phyloP scores from a whole-genome alignment of 208 protist genomes.

The Crithidia brevicula region DNA sequence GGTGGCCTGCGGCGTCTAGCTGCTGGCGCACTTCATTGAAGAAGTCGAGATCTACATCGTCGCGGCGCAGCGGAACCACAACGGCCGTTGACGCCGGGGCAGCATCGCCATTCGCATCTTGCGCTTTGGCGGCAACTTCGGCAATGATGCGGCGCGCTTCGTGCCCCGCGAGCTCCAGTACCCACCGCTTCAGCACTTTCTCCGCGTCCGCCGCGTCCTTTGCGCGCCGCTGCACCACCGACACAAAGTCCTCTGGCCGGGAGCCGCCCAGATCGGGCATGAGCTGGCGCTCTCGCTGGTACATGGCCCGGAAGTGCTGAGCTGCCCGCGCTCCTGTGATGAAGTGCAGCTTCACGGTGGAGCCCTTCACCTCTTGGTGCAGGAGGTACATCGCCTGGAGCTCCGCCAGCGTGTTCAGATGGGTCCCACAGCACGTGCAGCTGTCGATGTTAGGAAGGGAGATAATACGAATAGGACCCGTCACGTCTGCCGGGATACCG shows the following conservation, averaged over 20 bases:
- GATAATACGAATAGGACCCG: constrained; percentile 80
- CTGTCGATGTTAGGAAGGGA: constrained; percentile 69
- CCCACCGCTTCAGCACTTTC: constrained; percentile 61
- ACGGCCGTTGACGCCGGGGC: not conserved
- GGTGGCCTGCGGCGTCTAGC: constrained; percentile 37
- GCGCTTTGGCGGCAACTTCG: not conserved
- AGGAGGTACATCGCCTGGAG: constrained; percentile 79
- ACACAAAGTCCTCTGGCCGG: constrained; percentile 65
- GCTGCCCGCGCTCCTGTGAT: constrained; percentile 70
- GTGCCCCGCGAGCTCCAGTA: constrained; percentile 53
- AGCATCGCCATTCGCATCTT: not conserved
- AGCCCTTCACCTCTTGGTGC: constrained; percentile 82
- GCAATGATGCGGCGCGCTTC: constrained; percentile 48
- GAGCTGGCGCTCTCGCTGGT: constrained; percentile 63
- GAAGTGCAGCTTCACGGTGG: constrained; percentile 82
- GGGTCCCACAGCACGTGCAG: constrained; percentile 91
- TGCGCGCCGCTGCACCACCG: constrained; percentile 39
- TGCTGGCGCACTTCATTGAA: constrained; percentile 47
- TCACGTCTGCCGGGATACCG: constrained; percentile 76
- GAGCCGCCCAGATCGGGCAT: constrained; percentile 67
- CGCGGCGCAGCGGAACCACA: constrained; percentile 49
- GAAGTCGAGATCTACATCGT: constrained; percentile 74
- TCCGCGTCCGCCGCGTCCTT: constrained; percentile 61
- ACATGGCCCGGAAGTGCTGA: constrained; percentile 57
- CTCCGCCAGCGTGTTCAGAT: constrained; percentile 68